Evolutionary conservation across 768 basidiomycete species (phyloP).

Genomic region (Amylocystis lapponica): DNA sequence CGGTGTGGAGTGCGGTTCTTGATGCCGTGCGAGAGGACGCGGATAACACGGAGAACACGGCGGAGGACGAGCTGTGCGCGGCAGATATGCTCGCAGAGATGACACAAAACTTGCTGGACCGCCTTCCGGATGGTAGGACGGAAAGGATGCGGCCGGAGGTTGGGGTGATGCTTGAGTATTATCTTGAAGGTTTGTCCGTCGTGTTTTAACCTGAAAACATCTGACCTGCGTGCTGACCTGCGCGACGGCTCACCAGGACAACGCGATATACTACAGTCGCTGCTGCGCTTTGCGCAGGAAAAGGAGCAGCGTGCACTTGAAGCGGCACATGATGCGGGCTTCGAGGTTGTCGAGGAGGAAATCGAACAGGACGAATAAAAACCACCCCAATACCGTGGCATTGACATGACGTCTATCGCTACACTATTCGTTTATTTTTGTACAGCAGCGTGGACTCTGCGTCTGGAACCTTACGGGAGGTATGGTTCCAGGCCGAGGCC

Average conservation of each 20-base stretch:
- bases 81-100: constrained; percentile 63
- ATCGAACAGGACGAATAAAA: constrained; percentile 10
- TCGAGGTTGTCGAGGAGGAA: constrained; percentile 48
- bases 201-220: not conserved
- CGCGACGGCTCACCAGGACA: constrained; percentile 39
- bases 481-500: constrained; percentile 40
- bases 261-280: constrained; percentile 46
- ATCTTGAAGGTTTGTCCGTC: constrained; percentile 39
- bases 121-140: constrained; percentile 34
- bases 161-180: constrained; percentile 56
- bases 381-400: not conserved
- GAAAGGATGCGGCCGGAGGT: constrained; percentile 48
- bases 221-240: not conserved
- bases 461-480: not conserved
- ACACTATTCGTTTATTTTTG: not conserved
- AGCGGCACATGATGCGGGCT: constrained; percentile 44
- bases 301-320: constrained; percentile 45
- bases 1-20: constrained; percentile 54
- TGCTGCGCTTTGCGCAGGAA: constrained; percentile 42
- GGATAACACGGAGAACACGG: constrained; percentile 22
- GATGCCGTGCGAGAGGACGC: constrained; percentile 26
- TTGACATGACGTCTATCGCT: not conserved
- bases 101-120: constrained; percentile 45
- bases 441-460: not conserved
- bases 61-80: constrained; percentile 63